Base-by-base conservation (phyloP, 345 rosid genomes). In the Populus nigra region DNA sequence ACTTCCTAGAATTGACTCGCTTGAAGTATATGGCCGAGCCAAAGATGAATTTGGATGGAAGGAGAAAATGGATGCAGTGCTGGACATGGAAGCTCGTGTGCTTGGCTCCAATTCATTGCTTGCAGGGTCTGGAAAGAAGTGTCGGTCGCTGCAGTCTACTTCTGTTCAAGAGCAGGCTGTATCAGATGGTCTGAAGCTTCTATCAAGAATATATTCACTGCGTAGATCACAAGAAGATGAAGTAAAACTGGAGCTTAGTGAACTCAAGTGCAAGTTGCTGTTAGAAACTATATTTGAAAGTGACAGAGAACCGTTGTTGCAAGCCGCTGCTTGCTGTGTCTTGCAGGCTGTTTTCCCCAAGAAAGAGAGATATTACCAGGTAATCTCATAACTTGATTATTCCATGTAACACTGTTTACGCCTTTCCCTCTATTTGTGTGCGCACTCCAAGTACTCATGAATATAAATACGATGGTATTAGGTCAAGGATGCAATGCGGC, bases 31-130 rank as follows among this genome's bases (percentile, higher is more conserved):
- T 86, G 98, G 99, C 49, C 94, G 94, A 68, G 91, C 94, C 81
- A 96, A 96, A 87, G 98, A 96, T 87, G 99, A 96, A 87, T 96
- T 93, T 88, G 99, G 99, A 69, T 96, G 99, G 99, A 96, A 96
- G 85, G 99, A 96, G 84, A 93, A 93, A 80, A 90, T 94, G 91
- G 97, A 93, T 85, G 91, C 87, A 72, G 90, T 92, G 59, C 77
- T 95, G 85, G 98, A 93, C 75, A 90, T 93, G 94, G 99, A 96
- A 86, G 94, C 98, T 82, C 98, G 90, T 83, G 89, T 89, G 70
- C 98, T 93, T 77, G 97, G 97, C 75, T 88, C 89, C 81, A 89
- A 90, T 84, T 87, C 94, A 45, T 83, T 85, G 79, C 80, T 84
- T 79, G 80, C 87, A 36, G 94, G 91, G 69, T 86, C 93, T 81